phyloP scores from a whole-genome alignment of 805 yeast genomes.

The Helenozyma baotianmanensis region DNA sequence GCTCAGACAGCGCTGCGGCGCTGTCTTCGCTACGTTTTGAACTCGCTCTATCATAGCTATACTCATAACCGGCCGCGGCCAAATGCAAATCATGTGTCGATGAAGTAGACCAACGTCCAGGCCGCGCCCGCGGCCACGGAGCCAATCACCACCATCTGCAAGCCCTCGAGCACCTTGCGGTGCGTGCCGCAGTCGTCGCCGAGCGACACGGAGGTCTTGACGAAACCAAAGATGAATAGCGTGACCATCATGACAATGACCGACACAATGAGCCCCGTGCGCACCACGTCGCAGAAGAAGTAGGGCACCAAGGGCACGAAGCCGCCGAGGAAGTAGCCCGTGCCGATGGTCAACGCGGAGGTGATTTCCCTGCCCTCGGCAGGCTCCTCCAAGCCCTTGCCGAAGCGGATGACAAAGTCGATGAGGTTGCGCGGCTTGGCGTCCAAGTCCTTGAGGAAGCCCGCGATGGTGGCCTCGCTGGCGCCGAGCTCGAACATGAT shows the following conservation, averaged over 20 bases:
- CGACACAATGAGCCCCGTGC: conserved; percentile 69
- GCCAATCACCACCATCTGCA: conserved; percentile 91
- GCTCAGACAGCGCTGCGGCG: too few species aligned
- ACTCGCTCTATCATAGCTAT: too few species aligned
- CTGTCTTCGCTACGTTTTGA: too few species aligned
- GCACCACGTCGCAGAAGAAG: conserved; percentile 74
- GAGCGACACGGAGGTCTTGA: conserved; percentile 80
- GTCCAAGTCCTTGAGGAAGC: conserved; percentile 75
- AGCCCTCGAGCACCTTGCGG: conserved; percentile 69
- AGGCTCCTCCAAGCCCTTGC: conserved; percentile 93
- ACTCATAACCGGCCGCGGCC: too few species aligned
- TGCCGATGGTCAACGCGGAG: conserved; percentile 86
- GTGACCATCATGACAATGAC: conserved; percentile 81
- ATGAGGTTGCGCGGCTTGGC: conserved; percentile 72
- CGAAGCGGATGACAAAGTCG: conserved; percentile 81
- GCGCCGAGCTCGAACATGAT: conserved; percentile 71
- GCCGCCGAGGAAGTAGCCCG: conserved; percentile 87
- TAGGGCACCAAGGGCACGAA: conserved; percentile 88
- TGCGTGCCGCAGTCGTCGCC: conserved; percentile 65
- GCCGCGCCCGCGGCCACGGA: conserved; percentile 98
- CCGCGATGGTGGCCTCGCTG: conserved; percentile 65
- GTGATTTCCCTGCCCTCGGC: conserved; percentile 86
- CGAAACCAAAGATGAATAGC: conserved; percentile 78
- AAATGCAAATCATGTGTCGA: conserved; percentile 39
- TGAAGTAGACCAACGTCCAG: conserved; percentile 80